phyloP scores from a whole-genome alignment of 2,329 filamentous ascomycete species.

The Periglandula ipomoeae region DNA sequence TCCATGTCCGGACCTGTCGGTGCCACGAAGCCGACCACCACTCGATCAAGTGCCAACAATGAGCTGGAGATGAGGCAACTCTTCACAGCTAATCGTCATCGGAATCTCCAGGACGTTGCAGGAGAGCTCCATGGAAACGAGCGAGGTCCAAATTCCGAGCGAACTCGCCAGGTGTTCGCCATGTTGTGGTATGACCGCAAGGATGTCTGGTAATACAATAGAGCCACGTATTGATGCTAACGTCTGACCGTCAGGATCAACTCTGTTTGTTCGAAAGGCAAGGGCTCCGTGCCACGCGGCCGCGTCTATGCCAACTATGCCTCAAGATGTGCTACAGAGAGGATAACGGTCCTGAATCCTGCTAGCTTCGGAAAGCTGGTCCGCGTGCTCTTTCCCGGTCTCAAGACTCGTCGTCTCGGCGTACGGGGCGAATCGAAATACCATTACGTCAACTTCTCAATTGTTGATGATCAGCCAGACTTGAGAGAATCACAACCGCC shows the following conservation, averaged over 20 bases:
- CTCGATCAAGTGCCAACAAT: conserved; percentile 66
- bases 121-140: conserved; percentile 70
- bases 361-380: conserved; percentile 97
- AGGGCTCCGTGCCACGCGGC: conserved; percentile 82
- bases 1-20: conserved; percentile 35
- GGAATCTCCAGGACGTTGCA: conserved; percentile 62
- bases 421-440: conserved; percentile 97
- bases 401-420: conserved; percentile 84
- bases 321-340: conserved; percentile 81
- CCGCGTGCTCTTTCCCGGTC: conserved; percentile 87
- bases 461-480: conserved; percentile 48
- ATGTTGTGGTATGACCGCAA: conserved; percentile 67
- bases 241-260: conserved; percentile 49
- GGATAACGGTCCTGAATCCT: conserved; percentile 90
- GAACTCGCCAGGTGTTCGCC: conserved; percentile 76
- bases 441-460: conserved; percentile 70
- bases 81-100: conserved; percentile 58
- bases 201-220: not conserved
- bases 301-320: conserved; percentile 95
- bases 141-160: conserved; percentile 70
- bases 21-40: conserved; percentile 47
- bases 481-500: conserved; percentile 34
- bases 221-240: conserved; percentile 4
- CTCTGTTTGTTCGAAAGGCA: conserved; percentile 61
- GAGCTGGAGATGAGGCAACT: conserved; percentile 73